These are phyloP conservation scores for Nyctanthes arbortristis DNA, from an alignment of 257 asterid species.

Conservation along the genomic window DNA sequence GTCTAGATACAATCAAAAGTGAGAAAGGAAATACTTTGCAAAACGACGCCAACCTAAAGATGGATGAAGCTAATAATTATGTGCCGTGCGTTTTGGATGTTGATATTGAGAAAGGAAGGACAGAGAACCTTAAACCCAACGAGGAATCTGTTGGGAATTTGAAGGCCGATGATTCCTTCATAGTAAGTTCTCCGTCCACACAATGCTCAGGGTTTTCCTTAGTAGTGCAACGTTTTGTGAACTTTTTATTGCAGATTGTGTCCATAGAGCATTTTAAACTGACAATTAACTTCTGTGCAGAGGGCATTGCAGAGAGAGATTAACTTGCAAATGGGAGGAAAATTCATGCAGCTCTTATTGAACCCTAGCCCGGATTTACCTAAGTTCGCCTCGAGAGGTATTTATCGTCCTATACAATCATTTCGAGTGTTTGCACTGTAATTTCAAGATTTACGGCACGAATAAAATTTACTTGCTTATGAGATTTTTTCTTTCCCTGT, in stretches of 20 bases:
- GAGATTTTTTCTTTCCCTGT: conserved; percentile 16
- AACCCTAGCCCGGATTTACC: conserved; percentile 69
- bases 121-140: conserved; percentile 43
- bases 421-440: background rate
- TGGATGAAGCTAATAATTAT: conserved; percentile 43
- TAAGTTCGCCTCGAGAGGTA: conserved; percentile 82
- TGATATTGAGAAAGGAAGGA: conserved; percentile 71
- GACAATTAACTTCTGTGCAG: conserved; percentile 40
- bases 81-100: conserved; percentile 41
- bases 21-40: conserved; percentile 42
- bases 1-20: conserved; percentile 43
- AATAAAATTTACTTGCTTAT: conserved; percentile 23
- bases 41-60: conserved; percentile 39
- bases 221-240: background rate
- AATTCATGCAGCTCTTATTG: conserved; percentile 76
- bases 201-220: conserved; percentile 17
- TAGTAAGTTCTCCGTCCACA: conserved; percentile 45
- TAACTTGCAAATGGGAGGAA: conserved; percentile 69
- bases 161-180: conserved; percentile 58
- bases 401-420: conserved; percentile 10
- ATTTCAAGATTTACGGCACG: conserved; percentile 7
- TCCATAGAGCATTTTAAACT: conserved; percentile 16
- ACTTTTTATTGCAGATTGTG: conserved; percentile 9
- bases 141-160: conserved; percentile 43
- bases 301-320: conserved; percentile 67